These are phyloP conservation scores for Nymphaea thermarum DNA, from an alignment of 164 flowering plant species.

Conservation along the genomic window DNA sequence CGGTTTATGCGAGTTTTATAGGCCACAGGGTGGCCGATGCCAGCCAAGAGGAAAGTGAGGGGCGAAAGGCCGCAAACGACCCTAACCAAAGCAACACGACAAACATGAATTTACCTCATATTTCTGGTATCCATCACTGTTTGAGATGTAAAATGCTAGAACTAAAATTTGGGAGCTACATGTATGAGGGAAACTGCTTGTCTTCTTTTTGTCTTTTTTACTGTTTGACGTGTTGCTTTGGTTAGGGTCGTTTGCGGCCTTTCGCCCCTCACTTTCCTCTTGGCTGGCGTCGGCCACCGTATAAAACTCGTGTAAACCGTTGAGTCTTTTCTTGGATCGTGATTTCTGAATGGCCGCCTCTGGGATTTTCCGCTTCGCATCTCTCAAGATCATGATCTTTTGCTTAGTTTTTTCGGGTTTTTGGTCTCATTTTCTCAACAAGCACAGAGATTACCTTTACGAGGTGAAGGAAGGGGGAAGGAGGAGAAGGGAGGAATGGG, in stretches of 20 bases:
- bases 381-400: neutral
- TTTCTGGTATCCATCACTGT: no score
- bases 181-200: no score
- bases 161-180: no score
- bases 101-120: no score
- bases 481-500: neutral
- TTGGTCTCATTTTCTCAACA: neutral
- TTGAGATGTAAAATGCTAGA: no score
- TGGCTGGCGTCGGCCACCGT: neutral
- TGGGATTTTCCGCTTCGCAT: neutral
- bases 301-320: neutral
- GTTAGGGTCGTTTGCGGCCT: neutral
- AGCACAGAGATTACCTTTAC: neutral
- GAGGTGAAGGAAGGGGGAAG: neutral
- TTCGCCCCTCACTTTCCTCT: neutral
- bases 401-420: neutral
- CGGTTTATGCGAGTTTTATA: neutral
- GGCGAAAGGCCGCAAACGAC: no score
- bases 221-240: neutral
- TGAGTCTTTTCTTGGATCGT: neutral
- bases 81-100: neutral
- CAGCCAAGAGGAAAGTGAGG: neutral
- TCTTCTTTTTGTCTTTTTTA: no score
- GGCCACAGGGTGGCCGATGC: neutral
- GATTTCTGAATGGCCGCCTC: neutral